A percentile compares a stretch with the other conserved stretches of the same genome.
These are phyloP conservation scores for Chytriomyces confervae DNA, from an alignment of 192 early-diverging fungal species.

Conservation along the genomic window DNA sequence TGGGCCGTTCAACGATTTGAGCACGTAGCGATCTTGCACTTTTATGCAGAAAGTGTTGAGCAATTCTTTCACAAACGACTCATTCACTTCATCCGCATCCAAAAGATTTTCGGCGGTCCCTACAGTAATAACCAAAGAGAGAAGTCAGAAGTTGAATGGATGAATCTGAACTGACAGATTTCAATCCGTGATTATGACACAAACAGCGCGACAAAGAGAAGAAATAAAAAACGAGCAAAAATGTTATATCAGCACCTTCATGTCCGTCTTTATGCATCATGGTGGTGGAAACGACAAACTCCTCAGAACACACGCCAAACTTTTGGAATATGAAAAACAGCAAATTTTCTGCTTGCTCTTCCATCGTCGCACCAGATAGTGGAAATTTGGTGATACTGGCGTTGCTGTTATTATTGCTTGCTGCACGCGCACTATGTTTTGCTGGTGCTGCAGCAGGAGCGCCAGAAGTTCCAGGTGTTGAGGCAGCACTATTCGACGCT, in stretches of 20 bases:
- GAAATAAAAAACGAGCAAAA: too few relatives aligned
- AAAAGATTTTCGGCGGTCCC: constrained; percentile 16
- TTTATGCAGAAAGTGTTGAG: not conserved
- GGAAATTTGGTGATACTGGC: not conserved
- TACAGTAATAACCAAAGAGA: too few relatives aligned
- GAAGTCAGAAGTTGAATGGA: too few relatives aligned
- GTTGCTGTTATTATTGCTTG: not conserved
- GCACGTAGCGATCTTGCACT: constrained; percentile 18
- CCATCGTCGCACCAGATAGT: constrained; percentile 3
- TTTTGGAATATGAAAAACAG: constrained; percentile 7
- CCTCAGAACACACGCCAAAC: constrained; percentile 19
- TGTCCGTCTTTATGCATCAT: constrained; percentile 7
- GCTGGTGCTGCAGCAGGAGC: not conserved
- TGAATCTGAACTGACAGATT: too few relatives aligned
- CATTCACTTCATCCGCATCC: constrained; percentile 13
- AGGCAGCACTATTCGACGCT: too few relatives aligned
- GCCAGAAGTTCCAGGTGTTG: not conserved
- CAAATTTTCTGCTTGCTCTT: constrained; percentile 23
- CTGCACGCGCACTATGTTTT: not conserved
- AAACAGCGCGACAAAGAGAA: too few relatives aligned
- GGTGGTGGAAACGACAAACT: not conserved
- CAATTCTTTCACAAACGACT: not conserved
- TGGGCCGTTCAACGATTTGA: not conserved
- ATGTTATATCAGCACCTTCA: not conserved
- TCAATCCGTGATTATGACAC: too few relatives aligned